These are phyloP conservation scores for Plasmodium relictum DNA, from an alignment of 169 alveolate genomes.

Conservation along the genomic window DNA sequence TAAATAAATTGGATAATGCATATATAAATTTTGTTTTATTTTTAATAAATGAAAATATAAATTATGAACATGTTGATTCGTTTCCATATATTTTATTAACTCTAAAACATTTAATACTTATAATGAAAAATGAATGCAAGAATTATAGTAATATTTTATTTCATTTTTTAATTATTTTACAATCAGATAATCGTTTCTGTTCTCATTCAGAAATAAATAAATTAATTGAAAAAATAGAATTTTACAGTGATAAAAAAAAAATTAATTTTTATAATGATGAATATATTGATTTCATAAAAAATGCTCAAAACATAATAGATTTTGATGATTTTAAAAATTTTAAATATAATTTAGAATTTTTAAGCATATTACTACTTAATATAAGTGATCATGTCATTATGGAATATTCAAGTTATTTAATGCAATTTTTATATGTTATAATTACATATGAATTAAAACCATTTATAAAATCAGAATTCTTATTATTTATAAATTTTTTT, in stretches of 20 bases:
- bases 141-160: conserved; percentile 51
- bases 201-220: conserved; percentile 22
- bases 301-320: conserved; percentile 23
- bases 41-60: conserved; percentile 62
- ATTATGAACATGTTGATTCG: conserved; percentile 33
- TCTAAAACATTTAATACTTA: conserved; percentile 28
- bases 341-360: conserved; percentile 40
- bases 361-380: conserved; percentile 44
- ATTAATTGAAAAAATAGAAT: conserved; percentile 53
- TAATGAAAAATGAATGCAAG: conserved; percentile 53
- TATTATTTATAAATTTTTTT: conserved; percentile 67
- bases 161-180: conserved; percentile 60
- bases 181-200: conserved; percentile 23
- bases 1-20: conserved; percentile 21
- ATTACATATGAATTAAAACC: conserved; percentile 48
- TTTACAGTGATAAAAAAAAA: conserved; percentile 18
- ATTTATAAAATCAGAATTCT: conserved; percentile 56
- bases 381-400: conserved; percentile 33
- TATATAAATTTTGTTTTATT: conserved; percentile 49
- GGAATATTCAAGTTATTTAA: conserved; percentile 23
- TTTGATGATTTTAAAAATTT: conserved; percentile 52
- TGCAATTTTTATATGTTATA: conserved; percentile 23
- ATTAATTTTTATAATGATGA: conserved; percentile 54
- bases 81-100: conserved; percentile 51
- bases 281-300: conserved; percentile 26